Conservation (phyloP, 306 rosid species). For the Cucumis hystrix region DNA sequence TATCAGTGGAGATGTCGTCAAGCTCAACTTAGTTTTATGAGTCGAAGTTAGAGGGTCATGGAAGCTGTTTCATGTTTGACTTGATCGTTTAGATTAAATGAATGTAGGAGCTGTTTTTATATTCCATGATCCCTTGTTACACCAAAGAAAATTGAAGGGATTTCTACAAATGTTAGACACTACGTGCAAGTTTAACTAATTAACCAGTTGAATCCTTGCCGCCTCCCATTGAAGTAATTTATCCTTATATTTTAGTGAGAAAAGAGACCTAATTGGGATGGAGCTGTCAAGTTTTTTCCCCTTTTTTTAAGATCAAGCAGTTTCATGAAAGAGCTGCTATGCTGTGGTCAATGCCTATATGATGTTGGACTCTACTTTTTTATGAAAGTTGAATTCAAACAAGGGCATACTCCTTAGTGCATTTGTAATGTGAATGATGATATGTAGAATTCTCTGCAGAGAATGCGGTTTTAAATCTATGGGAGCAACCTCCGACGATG, state of each 20-base stretch:
- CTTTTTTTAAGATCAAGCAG: no score
- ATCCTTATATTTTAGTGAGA: neutral
- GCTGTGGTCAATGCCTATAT: neutral
- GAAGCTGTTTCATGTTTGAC: neutral
- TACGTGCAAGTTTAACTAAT: neutral
- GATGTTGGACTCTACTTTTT: neutral
- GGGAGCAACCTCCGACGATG: slow-evolving; percentile 39
- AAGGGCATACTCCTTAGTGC: neutral
- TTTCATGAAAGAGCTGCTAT: neutral
- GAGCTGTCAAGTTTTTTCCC: neutral
- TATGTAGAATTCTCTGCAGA: slow-evolving; percentile 37
- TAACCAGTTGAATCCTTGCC: neutral
- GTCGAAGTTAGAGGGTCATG: neutral
- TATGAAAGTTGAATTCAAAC: neutral
- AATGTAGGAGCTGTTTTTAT: neutral
- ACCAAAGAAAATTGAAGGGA: neutral
- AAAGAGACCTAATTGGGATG: neutral
- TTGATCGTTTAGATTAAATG: neutral
- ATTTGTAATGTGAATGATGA: slow-evolving; percentile 7
- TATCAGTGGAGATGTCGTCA: neutral
- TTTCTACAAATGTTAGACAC: neutral
- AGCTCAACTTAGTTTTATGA: neutral
- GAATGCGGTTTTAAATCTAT: slow-evolving; percentile 67
- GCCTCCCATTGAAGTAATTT: neutral
- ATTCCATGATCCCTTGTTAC: neutral